phyloP scores from a whole-genome alignment of 2,329 filamentous ascomycete genomes.

The Aspergillus sp. region DNA sequence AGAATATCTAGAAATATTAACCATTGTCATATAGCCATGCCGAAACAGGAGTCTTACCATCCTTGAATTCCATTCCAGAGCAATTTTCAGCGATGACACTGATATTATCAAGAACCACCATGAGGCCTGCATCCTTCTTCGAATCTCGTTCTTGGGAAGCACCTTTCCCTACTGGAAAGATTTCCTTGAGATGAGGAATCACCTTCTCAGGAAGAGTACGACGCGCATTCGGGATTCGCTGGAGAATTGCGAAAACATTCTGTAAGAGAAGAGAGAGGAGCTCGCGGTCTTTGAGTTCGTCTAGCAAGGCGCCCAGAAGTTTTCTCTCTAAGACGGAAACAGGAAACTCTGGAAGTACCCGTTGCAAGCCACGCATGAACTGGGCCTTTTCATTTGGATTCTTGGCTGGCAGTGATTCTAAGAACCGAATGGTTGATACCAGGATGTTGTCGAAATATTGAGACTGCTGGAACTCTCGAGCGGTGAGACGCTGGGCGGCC shows the following conservation, averaged over 20 bases:
- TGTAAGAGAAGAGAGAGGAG: slow-evolving; percentile 81
- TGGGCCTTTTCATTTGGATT: slow-evolving; percentile 86
- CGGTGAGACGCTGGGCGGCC: slow-evolving; percentile 82
- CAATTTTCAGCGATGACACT: slow-evolving; percentile 74
- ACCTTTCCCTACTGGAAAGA: slow-evolving; percentile 63
- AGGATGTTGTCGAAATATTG: slow-evolving; percentile 97
- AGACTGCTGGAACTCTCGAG: slow-evolving; percentile 89
- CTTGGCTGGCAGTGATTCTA: slow-evolving; percentile 89
- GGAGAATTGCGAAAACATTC: slow-evolving; percentile 88
- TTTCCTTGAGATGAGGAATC: slow-evolving; percentile 78
- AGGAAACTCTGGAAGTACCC: slow-evolving; percentile 88
- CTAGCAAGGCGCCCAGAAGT: slow-evolving; percentile 80
- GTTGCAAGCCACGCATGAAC: slow-evolving; percentile 84
- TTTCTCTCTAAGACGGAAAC: slow-evolving; percentile 94
- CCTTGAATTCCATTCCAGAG: slow-evolving; percentile 90
- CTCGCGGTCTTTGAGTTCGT: slow-evolving; percentile 91
- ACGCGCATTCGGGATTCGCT: slow-evolving; percentile 72
- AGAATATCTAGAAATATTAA: slow-evolving; percentile 65
- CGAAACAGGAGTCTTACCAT: slow-evolving; percentile 58
- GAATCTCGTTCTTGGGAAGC: slow-evolving; percentile 70
- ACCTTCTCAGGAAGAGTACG: slow-evolving; percentile 82
- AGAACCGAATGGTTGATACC: slow-evolving; percentile 91
- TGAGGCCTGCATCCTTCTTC: slow-evolving; percentile 81
- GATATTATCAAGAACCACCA: slow-evolving; percentile 87
- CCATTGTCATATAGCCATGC: slow-evolving; percentile 20